Evolutionary conservation across 2,329 filamentous ascomycete genomes (phyloP), one percentile per base, ranked within the genome.

Genomic region (Fusarium haematococcum): DNA sequence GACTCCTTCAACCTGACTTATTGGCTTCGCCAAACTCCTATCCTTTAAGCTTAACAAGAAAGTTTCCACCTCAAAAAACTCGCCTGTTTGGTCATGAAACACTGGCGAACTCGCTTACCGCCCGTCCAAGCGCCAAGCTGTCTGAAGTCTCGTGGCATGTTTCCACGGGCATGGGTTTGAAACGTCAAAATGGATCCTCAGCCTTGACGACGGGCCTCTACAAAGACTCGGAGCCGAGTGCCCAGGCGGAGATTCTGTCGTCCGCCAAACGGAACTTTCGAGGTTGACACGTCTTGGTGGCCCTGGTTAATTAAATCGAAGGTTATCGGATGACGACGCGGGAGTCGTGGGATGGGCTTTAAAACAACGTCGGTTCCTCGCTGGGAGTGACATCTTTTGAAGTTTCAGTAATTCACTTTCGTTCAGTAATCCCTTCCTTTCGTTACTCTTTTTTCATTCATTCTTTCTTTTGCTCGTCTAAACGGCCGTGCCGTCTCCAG

Each of bases 201-300:
- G 25, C 61, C 35, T 32, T 41, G 33, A 41, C 8, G 32, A n/a
- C 43, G 45, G 48, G 25, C 33, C 45, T 61, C 25, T 33, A 2
- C n/a, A 18, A 2, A n/a, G 32, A 10, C 23, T 56, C 45, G 52
- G 52, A 58, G 25, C 54, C 54, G 54, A 59, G 32, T 65, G 71
- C 75, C 74, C 70, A 77, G 75, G 41, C 71, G 75, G 75, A 30
- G 35, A 75, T 76, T 64, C 58, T 58, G 16, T 25, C 60, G 18
- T 77, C 75, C 75, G 74, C 75, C 75, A 77, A 75, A 70, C 69
- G 63, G 52, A 63, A 16, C 0, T 10, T 25, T 14, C 25, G n/a
- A 48, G n/a, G 23, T 32, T 30, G 59, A 61, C 57, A 57, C 65
- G 54, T 32, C 54, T 62, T 35, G 67, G 27, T 18, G 25, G 27